Percentiles rank a stretch among this genome's conserved stretches.
phyloP scores from a whole-genome alignment of 805 yeast genomes.

The Suhomyces emberorum region DNA sequence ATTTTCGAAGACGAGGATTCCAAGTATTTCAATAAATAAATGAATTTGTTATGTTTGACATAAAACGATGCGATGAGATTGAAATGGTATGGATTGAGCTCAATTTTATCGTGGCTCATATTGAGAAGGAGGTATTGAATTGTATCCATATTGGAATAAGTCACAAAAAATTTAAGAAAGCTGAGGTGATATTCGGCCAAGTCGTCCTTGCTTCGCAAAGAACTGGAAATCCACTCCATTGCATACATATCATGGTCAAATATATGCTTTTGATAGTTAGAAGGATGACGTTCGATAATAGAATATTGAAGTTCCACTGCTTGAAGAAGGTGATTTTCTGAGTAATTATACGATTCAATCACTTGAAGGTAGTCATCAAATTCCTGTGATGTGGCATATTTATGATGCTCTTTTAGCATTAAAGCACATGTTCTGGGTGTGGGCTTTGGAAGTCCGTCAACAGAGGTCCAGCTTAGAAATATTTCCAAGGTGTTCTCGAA shows the following conservation, averaged over 20 bases:
- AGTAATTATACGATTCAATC: slow-evolving; percentile 17
- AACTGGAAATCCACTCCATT: slow-evolving; percentile 16
- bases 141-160: slow-evolving; percentile 24
- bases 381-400: slow-evolving; percentile 28
- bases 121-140: slow-evolving; percentile 29
- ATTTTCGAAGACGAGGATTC: slow-evolving; percentile 13
- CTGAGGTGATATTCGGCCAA: slow-evolving; percentile 25
- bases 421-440: slow-evolving; percentile 24
- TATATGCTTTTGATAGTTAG: slow-evolving; percentile 23
- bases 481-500: slow-evolving; percentile 27
- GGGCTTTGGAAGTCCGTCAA: slow-evolving; percentile 12
- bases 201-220: slow-evolving; percentile 13
- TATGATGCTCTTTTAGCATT: slow-evolving; percentile 27
- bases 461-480: slow-evolving; percentile 25
- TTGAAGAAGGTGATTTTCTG: slow-evolving; percentile 22
- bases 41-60: slow-evolving; percentile 23
- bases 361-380: slow-evolving; percentile 17
- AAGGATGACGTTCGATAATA: slow-evolving; percentile 26
- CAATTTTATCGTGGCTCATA: slow-evolving; percentile 17
- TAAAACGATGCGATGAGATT: slow-evolving; percentile 25
- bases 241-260: slow-evolving; percentile 20
- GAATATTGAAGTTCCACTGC: slow-evolving; percentile 19
- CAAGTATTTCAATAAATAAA: slow-evolving; percentile 26
- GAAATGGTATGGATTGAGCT: slow-evolving; percentile 13
- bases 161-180: slow-evolving; percentile 26